Percentiles rank a stretch among this genome's conserved stretches.
These are phyloP conservation scores for Salvia sclarea DNA, from an alignment of 305 asterid genomes.

Conservation along the genomic window DNA sequence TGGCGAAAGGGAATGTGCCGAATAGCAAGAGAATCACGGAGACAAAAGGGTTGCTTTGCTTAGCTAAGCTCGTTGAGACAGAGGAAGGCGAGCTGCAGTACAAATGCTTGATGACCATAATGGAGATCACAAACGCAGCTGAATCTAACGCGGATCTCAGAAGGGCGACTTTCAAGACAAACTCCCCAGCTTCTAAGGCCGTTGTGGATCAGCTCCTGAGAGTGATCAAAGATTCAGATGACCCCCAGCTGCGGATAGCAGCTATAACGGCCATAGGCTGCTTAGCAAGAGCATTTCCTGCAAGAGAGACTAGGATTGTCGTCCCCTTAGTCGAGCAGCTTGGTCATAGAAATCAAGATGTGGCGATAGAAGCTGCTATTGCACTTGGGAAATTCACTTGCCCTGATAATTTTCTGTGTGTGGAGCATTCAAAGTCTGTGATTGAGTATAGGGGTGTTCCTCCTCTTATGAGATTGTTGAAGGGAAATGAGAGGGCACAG, in stretches of 20 bases:
- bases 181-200: slow-evolving; percentile 82
- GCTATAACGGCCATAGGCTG: slow-evolving; percentile 71
- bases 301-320: slow-evolving; percentile 73
- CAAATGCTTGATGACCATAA: slow-evolving; percentile 74
- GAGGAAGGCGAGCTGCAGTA: slow-evolving; percentile 67
- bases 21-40: slow-evolving; percentile 78
- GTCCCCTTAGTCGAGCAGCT: slow-evolving; percentile 67
- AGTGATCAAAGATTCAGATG: slow-evolving; percentile 51
- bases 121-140: slow-evolving; percentile 85
- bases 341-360: slow-evolving; percentile 57
- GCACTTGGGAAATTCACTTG: slow-evolving; percentile 69
- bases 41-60: slow-evolving; percentile 83
- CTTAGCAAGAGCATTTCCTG: slow-evolving; percentile 83
- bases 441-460: slow-evolving; percentile 69
- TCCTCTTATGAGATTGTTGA: slow-evolving; percentile 53
- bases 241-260: slow-evolving; percentile 45
- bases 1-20: slow-evolving; percentile 64
- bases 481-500: slow-evolving; percentile 59
- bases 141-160: slow-evolving; percentile 77
- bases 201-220: slow-evolving; percentile 78
- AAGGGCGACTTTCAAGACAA: slow-evolving; percentile 76
- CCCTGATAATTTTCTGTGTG: slow-evolving; percentile 62
- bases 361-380: slow-evolving; percentile 64
- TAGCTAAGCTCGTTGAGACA: slow-evolving; percentile 79
- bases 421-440: slow-evolving; percentile 69